Base-by-base conservation (phyloP, 768 basidiomycete genomes). In the Phlebiopsis flavidoalba region DNA sequence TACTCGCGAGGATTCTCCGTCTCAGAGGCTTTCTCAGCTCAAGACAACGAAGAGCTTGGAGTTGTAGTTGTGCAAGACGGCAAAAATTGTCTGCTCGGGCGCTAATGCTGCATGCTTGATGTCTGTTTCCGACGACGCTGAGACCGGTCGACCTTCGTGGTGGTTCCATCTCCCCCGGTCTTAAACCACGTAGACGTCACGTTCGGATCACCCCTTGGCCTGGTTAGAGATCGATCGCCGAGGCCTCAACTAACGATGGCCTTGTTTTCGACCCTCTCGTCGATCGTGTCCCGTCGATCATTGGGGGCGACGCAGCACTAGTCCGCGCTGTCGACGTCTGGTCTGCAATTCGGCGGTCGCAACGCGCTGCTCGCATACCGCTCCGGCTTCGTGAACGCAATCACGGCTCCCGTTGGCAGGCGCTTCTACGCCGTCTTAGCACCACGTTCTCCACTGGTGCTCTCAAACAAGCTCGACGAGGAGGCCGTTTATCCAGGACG, bases 271-370 rank as follows among this genome's bases (percentile, higher is more conserved):
- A 85, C 61, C 76, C 80, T 21, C 61, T 84, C 70, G 65, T 68
- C 64, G 63, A 71, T 2, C 69, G 74, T 11, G 67, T 80, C 3
- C 81, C 83, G 3, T 64, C 65, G 7, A 71, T 84, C 54, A 65
- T 84, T 1, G 72, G 70, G 12, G 79, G 79, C 8, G 70, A 75
- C 24, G 74, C 75, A 5, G 72, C 74, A 17, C 68, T 89, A 3
- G 75, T 85, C 0, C 78, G 80, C 15, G 91, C 88, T 8, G 83
- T 82, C 8, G 91, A 88, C 62, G n/a, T n/a, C n/a, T n/a, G 87
- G 83, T 1, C 70, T 89, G 50, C 75, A 79, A 59, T 88, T 83
- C 55, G 69, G 66, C 10, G 71, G 70, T 5, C 71, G 74, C 15
- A 67, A 73, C 60, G 70, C 74, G 0, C 60, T 75, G 69, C 70